Evolutionary conservation across 164 flowering plant species (phyloP), one percentile per base, ranked within the genome.

Genomic region (Kingdonia uniflora): DNA sequence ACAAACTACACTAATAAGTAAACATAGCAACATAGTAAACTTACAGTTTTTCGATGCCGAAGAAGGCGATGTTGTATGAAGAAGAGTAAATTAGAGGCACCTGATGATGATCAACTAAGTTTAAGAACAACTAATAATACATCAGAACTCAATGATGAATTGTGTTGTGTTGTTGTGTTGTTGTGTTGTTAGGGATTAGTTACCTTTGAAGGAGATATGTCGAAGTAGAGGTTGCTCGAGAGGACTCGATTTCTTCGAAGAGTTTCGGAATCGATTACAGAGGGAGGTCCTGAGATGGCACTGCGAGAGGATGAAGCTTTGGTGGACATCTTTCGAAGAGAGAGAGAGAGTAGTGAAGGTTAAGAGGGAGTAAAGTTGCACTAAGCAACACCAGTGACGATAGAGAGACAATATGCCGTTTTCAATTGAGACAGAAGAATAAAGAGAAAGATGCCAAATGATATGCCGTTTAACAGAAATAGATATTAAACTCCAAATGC

Each of bases 21-120:
- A n/a, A n/a, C n/a, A n/a, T n/a, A n/a, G n/a, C n/a, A n/a, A n/a
- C n/a, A n/a, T n/a, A n/a, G n/a, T n/a, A n/a, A n/a, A 52, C 95
- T 80, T 76, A 90, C 97, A 87, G 59, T 54, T 87, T 90, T 66
- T 90, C 97, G 5, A 87, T 70, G 23, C 97, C 95, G 7, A 90
- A 66, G 59, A 90, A 81, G 2, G 89, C 42, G 43, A 87, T 87
- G 59, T 90, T 76, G 37, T 90, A 87, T 0, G 80, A 54, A 16
- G 87, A 16, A 6, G 97, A 87, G 66, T 90, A 90, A 45, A 87
- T 79, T 5, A 91, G 6, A 19, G 96, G 92, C 42, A 76, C 88
- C 97, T n/a, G n/a, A n/a, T n/a, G n/a, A n/a, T n/a, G n/a, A n/a
- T n/a, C n/a, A n/a, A n/a, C n/a, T n/a, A n/a, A n/a, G n/a, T n/a